Percentiles rank a stretch among this genome's conserved stretches.
Evolutionary conservation across 2,329 filamentous ascomycete genomes (phyloP).

Genomic region (Teratosphaeriaceae sp.): DNA sequence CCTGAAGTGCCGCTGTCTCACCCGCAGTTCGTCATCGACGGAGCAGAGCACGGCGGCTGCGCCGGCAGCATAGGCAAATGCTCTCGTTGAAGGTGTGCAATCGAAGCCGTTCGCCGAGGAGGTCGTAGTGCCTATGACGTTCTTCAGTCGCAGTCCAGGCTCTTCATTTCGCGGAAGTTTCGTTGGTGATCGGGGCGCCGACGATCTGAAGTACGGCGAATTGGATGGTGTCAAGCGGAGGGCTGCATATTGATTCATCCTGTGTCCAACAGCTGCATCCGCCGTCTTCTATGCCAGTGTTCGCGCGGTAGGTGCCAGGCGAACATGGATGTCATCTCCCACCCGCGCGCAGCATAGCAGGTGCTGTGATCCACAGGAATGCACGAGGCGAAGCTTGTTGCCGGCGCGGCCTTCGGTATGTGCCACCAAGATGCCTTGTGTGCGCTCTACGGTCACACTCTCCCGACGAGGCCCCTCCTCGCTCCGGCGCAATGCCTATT

Average conservation of each 20-base stretch:
- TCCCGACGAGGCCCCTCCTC: too few relatives aligned
- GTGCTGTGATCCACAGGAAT: background rate
- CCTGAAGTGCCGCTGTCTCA: conserved; percentile 81
- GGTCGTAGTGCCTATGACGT: conserved; percentile 88
- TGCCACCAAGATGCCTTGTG: too few relatives aligned
- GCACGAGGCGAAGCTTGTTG: background rate
- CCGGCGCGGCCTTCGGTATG: too few relatives aligned
- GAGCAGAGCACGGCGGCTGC: conserved; percentile 88
- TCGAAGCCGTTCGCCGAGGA: conserved; percentile 81
- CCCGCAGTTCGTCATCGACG: conserved; percentile 57
- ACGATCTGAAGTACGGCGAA: conserved; percentile 57
- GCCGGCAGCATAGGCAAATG: conserved; percentile 86
- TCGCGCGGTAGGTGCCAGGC: conserved; percentile 14
- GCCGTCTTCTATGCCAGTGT: conserved; percentile 15
- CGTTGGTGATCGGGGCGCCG: conserved; percentile 57
- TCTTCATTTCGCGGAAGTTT: conserved; percentile 40
- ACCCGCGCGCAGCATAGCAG: background rate
- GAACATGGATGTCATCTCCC: conserved; percentile 12
- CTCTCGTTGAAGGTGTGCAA: conserved; percentile 59
- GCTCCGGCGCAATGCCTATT: too few relatives aligned
- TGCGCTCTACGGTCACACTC: too few relatives aligned
- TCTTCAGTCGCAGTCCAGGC: conserved; percentile 60
- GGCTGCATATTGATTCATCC: conserved; percentile 36
- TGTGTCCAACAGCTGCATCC: conserved; percentile 14
- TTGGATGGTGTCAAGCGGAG: conserved; percentile 60